Evolutionary conservation across 2,329 filamentous ascomycete genomes (phyloP).

Genomic region (Aspergillus bombycis): DNA sequence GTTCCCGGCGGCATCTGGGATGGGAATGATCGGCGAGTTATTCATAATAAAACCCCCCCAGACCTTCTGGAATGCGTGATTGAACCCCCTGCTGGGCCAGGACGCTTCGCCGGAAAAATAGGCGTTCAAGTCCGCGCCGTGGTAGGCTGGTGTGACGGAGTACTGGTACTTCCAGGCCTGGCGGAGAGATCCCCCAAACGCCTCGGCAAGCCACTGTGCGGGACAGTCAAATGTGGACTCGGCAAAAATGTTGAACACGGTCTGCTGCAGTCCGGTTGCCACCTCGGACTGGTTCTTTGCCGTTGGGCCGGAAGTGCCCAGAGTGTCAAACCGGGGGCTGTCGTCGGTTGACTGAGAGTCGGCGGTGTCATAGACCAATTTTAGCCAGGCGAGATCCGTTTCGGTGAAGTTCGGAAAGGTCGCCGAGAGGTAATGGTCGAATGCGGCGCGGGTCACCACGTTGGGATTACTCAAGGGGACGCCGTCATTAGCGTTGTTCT

Average conservation of each 20-base stretch:
- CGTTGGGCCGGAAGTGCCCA: neutral
- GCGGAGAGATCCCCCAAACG: constrained; percentile 40
- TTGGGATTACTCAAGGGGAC: neutral
- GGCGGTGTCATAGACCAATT: neutral
- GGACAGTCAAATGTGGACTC: constrained; percentile 61
- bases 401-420: neutral
- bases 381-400: neutral
- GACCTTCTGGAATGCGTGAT: neutral
- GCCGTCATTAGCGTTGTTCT: neutral
- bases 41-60: neutral
- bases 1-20: neutral
- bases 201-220: constrained; percentile 58
- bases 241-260: constrained; percentile 55
- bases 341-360: neutral
- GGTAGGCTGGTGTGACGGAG: neutral
- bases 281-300: neutral
- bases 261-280: constrained; percentile 46
- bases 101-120: neutral
- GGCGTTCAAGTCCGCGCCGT: neutral
- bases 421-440: neutral
- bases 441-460: neutral
- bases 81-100: neutral
- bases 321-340: neutral
- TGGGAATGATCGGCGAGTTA: neutral
- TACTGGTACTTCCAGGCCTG: constrained; percentile 22